Percentiles rank a stretch among this genome's conserved stretches.
phyloP scores from a whole-genome alignment of 23 red algal species.

The Gracilaria gracilis region DNA sequence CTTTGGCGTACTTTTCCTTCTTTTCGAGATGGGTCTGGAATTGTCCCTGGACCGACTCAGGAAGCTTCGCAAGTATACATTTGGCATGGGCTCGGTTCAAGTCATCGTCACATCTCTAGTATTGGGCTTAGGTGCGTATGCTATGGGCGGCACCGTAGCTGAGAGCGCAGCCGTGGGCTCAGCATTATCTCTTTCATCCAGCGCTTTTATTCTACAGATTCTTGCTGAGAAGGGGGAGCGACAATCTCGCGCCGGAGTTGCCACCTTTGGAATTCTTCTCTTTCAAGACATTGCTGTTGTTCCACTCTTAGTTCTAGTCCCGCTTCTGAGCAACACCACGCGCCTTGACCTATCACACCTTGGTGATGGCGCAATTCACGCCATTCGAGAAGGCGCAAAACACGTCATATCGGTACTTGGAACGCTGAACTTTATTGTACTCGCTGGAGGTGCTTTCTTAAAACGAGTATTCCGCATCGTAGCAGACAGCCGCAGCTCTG shows the following conservation, averaged over 20 bases:
- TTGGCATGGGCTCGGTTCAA: conserved; percentile 87
- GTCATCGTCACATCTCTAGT: conserved; percentile 72
- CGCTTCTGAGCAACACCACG: conserved; percentile 60
- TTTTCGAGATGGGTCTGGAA: conserved; percentile 99
- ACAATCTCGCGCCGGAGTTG: conserved; percentile 77
- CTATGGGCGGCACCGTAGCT: conserved; percentile 74
- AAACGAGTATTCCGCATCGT: conserved; percentile 88
- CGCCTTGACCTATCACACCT: conserved; percentile 32
- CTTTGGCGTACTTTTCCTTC: conserved; percentile 93
- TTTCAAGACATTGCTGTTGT: conserved; percentile 97
- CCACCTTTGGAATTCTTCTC: conserved; percentile 92
- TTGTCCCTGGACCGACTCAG: conserved; percentile 86
- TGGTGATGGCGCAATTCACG: conserved; percentile 12
- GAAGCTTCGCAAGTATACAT: conserved; percentile 90
- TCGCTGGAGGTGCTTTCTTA: conserved; percentile 82
- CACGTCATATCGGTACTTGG: conserved; percentile 62
- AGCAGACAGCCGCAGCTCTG: conserved; percentile 77
- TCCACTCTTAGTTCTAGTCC: conserved; percentile 90
- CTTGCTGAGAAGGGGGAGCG: conserved; percentile 89
- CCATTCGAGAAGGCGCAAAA: conserved; percentile 42
- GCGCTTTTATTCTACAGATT: conserved; percentile 94
- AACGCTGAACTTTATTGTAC: conserved; percentile 70
- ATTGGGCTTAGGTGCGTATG: conserved; percentile 81
- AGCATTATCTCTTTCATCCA: conserved; percentile 88
- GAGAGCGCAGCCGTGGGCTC: conserved; percentile 87